phyloP scores from a whole-genome alignment of 306 rosid species.

The Acacia crassicarpa region DNA sequence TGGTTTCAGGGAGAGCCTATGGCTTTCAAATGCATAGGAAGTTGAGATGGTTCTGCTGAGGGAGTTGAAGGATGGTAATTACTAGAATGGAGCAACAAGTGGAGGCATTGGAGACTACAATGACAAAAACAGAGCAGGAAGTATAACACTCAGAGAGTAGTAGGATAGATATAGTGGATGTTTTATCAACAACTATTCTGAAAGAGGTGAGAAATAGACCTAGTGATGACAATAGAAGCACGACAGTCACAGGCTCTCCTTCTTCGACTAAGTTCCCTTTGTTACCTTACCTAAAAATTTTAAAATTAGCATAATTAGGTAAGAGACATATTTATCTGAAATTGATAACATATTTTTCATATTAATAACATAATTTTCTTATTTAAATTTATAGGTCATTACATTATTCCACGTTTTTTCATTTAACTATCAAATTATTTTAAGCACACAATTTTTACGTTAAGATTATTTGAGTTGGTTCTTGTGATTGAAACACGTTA shows the following conservation, averaged over 20 bases:
- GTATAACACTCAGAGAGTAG: background rate
- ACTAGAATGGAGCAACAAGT: background rate
- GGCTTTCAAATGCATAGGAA: background rate
- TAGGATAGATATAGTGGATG: background rate
- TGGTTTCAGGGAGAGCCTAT: background rate
- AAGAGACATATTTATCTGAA: too few species aligned
- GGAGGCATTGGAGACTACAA: background rate
- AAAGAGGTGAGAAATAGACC: background rate
- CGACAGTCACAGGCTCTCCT: background rate
- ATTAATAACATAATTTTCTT: too few species aligned
- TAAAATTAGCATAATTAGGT: too few species aligned
- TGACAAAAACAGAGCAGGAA: background rate
- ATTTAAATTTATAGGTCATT: too few species aligned
- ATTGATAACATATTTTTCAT: too few species aligned
- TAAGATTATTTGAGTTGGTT: too few species aligned
- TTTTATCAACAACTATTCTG: background rate
- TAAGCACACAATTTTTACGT: too few species aligned
- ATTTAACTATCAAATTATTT: too few species aligned
- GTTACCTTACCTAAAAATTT: too few species aligned
- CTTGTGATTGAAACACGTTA: too few species aligned
- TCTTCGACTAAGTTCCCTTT: background rate
- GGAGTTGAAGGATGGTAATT: background rate
- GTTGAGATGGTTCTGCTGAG: background rate
- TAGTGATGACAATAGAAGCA: background rate
- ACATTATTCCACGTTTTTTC: too few species aligned